Percentiles rank a stretch among this genome's conserved stretches.
Conservation (phyloP, 2,329 filamentous ascomycete genomes). For the Thelonectria rubi region DNA sequence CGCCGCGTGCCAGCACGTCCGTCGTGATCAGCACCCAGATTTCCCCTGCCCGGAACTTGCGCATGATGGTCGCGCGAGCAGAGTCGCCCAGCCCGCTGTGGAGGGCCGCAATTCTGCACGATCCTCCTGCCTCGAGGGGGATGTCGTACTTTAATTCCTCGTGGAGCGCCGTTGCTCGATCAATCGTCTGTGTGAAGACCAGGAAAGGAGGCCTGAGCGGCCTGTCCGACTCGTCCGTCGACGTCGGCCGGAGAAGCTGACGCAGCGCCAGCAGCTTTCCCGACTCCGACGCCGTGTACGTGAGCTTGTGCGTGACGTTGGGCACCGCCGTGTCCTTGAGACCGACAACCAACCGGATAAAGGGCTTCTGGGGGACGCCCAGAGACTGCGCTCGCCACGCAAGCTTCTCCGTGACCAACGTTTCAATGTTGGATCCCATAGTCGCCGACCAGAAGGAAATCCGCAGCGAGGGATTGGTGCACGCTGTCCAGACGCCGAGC, state of each 20-base stretch:
- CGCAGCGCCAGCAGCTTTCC: constrained; percentile 93
- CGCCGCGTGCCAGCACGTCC: constrained; percentile 87
- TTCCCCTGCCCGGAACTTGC: constrained; percentile 87
- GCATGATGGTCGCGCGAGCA: constrained; percentile 82
- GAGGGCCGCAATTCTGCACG: constrained; percentile 84
- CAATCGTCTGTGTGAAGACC: constrained; percentile 96
- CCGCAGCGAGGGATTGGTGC: constrained; percentile 73
- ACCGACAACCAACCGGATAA: constrained; percentile 91
- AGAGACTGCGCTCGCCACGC: constrained; percentile 58
- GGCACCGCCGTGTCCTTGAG: constrained; percentile 95
- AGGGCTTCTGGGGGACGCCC: constrained; percentile 53
- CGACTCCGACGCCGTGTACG: constrained; percentile 90
- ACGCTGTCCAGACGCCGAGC: constrained; percentile 82
- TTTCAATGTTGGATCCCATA: constrained; percentile 93
- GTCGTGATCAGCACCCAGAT: constrained; percentile 98
- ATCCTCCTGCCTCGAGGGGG: constrained; percentile 84
- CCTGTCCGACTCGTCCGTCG: constrained; percentile 63
- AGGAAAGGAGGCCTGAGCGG: constrained; percentile 86
- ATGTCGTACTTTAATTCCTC: constrained; percentile 95
- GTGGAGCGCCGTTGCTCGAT: constrained; percentile 85
- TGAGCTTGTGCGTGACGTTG: constrained; percentile 87
- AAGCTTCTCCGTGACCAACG: constrained; percentile 76
- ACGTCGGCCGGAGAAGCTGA: constrained; percentile 83
- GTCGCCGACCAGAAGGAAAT: constrained; percentile 95
- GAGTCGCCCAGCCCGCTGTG: constrained; percentile 85